phyloP scores from a whole-genome alignment of 2,329 filamentous ascomycete species.

The Colletotrichum noveboracense region DNA sequence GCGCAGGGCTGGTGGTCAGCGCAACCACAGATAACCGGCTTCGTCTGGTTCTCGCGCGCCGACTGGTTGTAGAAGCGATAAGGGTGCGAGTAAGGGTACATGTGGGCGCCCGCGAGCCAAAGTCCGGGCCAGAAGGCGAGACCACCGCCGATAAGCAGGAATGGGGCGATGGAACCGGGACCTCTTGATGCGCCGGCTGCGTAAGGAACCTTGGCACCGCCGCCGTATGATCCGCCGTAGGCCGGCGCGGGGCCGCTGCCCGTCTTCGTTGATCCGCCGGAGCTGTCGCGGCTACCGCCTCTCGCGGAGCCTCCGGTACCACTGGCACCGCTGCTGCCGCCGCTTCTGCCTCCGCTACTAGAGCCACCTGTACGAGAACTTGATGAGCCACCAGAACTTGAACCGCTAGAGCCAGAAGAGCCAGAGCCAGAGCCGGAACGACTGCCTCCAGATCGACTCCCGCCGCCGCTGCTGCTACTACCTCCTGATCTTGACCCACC shows the following conservation, averaged over 20 bases:
- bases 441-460: slow-evolving; percentile 24
- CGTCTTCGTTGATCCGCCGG: slow-evolving; percentile 57
- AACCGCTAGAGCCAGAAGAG: background rate
- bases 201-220: slow-evolving; percentile 69
- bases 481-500: slow-evolving; percentile 23
- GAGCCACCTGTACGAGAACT: slow-evolving; percentile 24
- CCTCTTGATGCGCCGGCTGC: slow-evolving; percentile 44
- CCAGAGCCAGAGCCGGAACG: background rate
- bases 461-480: slow-evolving; percentile 27
- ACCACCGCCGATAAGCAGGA: slow-evolving; percentile 54
- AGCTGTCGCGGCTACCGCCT: slow-evolving; percentile 29
- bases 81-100: slow-evolving; percentile 65
- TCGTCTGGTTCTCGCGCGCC: slow-evolving; percentile 57
- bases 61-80: slow-evolving; percentile 57
- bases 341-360: background rate
- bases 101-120: slow-evolving; percentile 56
- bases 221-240: slow-evolving; percentile 72
- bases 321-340: background rate
- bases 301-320: slow-evolving; percentile 15
- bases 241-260: slow-evolving; percentile 62
- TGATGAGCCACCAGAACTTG: slow-evolving; percentile 15
- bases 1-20: slow-evolving; percentile 55
- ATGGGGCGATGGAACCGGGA: slow-evolving; percentile 42
- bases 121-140: slow-evolving; percentile 67
- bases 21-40: slow-evolving; percentile 68